Base-by-base conservation (phyloP, 169 alveolate genomes). In the Plasmodium billcollinsi region DNA sequence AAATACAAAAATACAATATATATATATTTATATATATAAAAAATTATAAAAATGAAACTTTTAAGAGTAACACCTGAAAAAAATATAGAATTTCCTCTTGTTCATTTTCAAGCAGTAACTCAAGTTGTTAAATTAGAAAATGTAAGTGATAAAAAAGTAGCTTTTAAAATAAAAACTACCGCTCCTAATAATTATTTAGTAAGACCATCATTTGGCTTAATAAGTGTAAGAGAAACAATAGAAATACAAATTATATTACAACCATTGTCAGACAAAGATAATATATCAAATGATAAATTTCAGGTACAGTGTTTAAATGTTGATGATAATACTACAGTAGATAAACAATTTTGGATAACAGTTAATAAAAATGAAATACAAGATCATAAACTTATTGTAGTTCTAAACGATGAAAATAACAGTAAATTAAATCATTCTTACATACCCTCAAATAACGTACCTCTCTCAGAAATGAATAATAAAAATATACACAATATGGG, bases 101-200 rank as follows among this genome's bases (percentile, higher is more conserved):
- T 95, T 20, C 93, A 94, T 58, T 95, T 95, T 93, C 95, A 96
- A 59, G 96, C 97, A 12, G 93, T 95, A 47, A 95, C 95, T 66
- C 92, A 96, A 69, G 92, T 93, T 18, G 95, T 95, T 39, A 92
- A 93, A 69, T 90, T 95, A 52, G 97, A 95, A 86, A 95, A 95
- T 93, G 74, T 95, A 66, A 89, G 95, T 43, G 93, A 92, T 47
- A 94, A 93, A 29, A 91, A 89, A 59, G 98, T 96, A 6, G 98
- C 98, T 21, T 96, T 94, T 69, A 96, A 96, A 85, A 96, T 96
- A 61, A 96, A 96, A 88, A 96, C 98, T 14, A 96, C 98, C 1
- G 97, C 97, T 9, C 98, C 98, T 21, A 95, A 95, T 72, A 96
- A 96, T 33, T 96, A 96, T 88, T 92, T 96, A 47, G 98, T 96